A percentile compares a stretch with the other conserved stretches of the same genome.
Evolutionary conservation across 768 basidiomycete genomes (phyloP).

Genomic region (Termitomyces eurrhizus): DNA sequence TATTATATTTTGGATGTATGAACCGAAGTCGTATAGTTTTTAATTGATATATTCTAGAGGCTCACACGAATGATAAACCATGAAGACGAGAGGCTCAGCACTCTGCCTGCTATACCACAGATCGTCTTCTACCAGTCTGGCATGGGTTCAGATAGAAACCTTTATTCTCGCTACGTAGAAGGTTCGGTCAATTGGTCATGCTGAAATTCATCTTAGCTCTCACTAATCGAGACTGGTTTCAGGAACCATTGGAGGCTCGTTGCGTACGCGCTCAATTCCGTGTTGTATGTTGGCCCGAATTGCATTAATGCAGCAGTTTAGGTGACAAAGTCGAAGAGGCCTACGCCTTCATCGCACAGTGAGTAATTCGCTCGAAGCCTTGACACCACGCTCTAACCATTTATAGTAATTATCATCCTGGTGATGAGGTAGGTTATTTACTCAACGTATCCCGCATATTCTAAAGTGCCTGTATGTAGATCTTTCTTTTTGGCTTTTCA

Average conservation of each 20-base stretch:
- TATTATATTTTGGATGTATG: not conserved
- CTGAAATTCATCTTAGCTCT: not conserved
- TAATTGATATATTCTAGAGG: conserved; percentile 31
- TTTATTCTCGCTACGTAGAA: conserved; percentile 48
- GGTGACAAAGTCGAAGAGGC: conserved; percentile 75
- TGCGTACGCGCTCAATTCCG: conserved; percentile 38
- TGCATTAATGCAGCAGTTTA: conserved; percentile 17
- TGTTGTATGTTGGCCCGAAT: not conserved
- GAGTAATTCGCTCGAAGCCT: conserved; percentile 22
- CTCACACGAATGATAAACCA: conserved; percentile 50
- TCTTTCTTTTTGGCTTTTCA: conserved; percentile 77
- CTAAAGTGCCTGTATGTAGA: conserved; percentile 32
- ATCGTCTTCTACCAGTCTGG: conserved; percentile 65
- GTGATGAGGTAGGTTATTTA: conserved; percentile 55
- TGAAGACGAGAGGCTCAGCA: conserved; percentile 38
- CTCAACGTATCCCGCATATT: not conserved
- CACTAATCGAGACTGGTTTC: conserved; percentile 1
- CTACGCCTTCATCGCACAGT: conserved; percentile 81
- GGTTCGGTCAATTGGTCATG: not conserved
- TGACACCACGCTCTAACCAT: not conserved
- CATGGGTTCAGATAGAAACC: conserved; percentile 51
- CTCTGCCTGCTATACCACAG: conserved; percentile 42
- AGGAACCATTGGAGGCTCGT: conserved; percentile 62
- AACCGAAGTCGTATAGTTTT: not conserved
- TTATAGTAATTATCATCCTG: conserved; percentile 61